Evolutionary conservation across 495 filamentous ascomycete species (phyloP).

Genomic region (Xylaria flabelliformis): DNA sequence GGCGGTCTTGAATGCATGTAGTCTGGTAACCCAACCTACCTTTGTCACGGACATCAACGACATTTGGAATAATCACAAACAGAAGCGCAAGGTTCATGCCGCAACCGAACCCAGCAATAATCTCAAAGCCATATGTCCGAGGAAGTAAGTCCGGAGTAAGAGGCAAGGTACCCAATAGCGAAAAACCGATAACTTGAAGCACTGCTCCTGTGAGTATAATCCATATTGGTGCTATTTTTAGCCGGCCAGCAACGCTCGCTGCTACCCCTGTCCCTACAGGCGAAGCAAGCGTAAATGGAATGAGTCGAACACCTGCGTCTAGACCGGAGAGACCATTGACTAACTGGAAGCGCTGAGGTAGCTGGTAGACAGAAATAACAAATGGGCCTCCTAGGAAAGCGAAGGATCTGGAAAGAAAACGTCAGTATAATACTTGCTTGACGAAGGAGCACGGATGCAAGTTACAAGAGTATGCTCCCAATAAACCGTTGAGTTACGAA

Average conservation of each 20-base stretch:
- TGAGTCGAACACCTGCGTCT: slow-evolving; percentile 55
- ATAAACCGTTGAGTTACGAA: slow-evolving; percentile 31
- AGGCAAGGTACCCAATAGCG: slow-evolving; percentile 22
- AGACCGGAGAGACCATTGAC: slow-evolving; percentile 45
- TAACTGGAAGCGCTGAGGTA: slow-evolving; percentile 58
- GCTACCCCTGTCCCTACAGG: slow-evolving; percentile 46
- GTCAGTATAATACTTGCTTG: no score
- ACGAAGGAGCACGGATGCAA: no score
- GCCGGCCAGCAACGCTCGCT: slow-evolving; percentile 36
- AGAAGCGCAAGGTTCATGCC: slow-evolving; percentile 36
- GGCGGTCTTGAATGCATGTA: no score
- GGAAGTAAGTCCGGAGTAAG: slow-evolving; percentile 26
- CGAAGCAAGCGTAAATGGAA: slow-evolving; percentile 46
- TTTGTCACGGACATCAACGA: slow-evolving; percentile 17
- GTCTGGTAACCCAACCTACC: slow-evolving; percentile 4
- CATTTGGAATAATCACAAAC: slow-evolving; percentile 26
- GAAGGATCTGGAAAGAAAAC: not conserved
- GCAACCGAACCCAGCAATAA: slow-evolving; percentile 43
- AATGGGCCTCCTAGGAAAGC: slow-evolving; percentile 26
- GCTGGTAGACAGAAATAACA: slow-evolving; percentile 48
- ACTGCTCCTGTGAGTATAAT: slow-evolving; percentile 22
- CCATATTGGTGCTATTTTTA: slow-evolving; percentile 29
- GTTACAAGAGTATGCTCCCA: slow-evolving; percentile 14
- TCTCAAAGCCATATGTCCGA: slow-evolving; percentile 42
- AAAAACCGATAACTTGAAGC: slow-evolving; percentile 31